Conservation (phyloP, 495 filamentous ascomycete genomes). For the Cenococcum geophilum region DNA sequence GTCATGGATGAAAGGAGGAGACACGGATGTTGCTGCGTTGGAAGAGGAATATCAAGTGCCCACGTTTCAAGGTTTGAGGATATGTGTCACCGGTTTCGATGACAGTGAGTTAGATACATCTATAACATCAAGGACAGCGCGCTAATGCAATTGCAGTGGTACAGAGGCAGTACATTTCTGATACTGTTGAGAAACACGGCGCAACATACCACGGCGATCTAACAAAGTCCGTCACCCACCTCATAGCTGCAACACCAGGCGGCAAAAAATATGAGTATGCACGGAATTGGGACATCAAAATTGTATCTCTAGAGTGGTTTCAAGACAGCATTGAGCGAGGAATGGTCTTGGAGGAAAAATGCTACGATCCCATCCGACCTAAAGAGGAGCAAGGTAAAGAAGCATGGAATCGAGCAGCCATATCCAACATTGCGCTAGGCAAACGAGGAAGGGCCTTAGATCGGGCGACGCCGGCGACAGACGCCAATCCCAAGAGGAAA, state of each 20-base stretch:
- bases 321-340: constrained; percentile 77
- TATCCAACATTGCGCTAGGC: constrained; percentile 25
- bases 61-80: constrained; percentile 57
- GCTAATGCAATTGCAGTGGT: constrained; percentile 45
- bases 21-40: constrained; percentile 66
- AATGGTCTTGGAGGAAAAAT: constrained; percentile 82
- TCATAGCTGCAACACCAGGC: constrained; percentile 69
- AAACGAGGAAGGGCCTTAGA: constrained; percentile 20
- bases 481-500: constrained; percentile 23
- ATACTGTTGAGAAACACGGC: constrained; percentile 59
- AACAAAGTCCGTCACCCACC: constrained; percentile 75
- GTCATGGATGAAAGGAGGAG: constrained; percentile 74
- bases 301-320: constrained; percentile 80
- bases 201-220: constrained; percentile 80
- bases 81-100: constrained; percentile 87
- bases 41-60: constrained; percentile 57
- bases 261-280: constrained; percentile 89
- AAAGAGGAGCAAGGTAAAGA: constrained; percentile 63
- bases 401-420: constrained; percentile 58
- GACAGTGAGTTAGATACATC: constrained; percentile 53
- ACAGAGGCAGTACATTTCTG: constrained; percentile 61
- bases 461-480: background rate
- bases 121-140: background rate
- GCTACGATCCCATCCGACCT: constrained; percentile 69
- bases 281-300: constrained; percentile 65